phyloP scores from a whole-genome alignment of 768 basidiomycete genomes.

The Mrakia hoshinonis region DNA sequence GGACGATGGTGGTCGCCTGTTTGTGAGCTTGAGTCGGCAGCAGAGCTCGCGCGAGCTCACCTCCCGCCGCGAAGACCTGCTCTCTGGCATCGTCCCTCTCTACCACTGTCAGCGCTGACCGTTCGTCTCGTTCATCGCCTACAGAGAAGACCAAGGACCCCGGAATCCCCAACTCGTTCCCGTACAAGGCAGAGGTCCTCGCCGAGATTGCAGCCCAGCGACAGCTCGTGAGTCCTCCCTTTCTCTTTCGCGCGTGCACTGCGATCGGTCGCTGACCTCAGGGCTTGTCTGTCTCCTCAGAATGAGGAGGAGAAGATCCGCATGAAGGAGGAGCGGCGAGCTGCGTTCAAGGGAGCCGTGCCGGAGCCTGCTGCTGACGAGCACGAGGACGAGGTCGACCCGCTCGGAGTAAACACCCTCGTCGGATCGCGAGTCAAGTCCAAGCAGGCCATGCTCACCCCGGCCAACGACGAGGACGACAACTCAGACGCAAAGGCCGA shows the following conservation, averaged over 20 bases:
- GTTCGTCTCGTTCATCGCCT: neutral
- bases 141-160: conserved; percentile 77
- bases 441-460: conserved; percentile 33
- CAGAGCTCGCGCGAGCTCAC: too few relatives aligned
- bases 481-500: conserved; percentile 10
- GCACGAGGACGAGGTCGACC: conserved; percentile 39
- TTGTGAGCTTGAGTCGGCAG: neutral
- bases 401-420: conserved; percentile 37
- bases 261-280: neutral
- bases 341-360: conserved; percentile 37
- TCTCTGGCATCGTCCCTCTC: neutral
- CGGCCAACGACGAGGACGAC: conserved; percentile 36
- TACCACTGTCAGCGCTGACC: neutral
- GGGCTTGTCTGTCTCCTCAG: conserved; percentile 41
- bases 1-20: too few relatives aligned
- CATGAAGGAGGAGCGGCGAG: conserved; percentile 57
- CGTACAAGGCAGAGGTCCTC: conserved; percentile 86
- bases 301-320: conserved; percentile 59
- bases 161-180: conserved; percentile 86
- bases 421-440: conserved; percentile 32
- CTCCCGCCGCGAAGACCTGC: neutral
- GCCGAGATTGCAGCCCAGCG: conserved; percentile 81
- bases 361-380: conserved; percentile 45
- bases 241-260: conserved; percentile 1
- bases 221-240: conserved; percentile 50